Evolutionary conservation across 2,329 filamentous ascomycete species (phyloP), one percentile per base, ranked within the genome.

Genomic region (Rutstroemia sp.): DNA sequence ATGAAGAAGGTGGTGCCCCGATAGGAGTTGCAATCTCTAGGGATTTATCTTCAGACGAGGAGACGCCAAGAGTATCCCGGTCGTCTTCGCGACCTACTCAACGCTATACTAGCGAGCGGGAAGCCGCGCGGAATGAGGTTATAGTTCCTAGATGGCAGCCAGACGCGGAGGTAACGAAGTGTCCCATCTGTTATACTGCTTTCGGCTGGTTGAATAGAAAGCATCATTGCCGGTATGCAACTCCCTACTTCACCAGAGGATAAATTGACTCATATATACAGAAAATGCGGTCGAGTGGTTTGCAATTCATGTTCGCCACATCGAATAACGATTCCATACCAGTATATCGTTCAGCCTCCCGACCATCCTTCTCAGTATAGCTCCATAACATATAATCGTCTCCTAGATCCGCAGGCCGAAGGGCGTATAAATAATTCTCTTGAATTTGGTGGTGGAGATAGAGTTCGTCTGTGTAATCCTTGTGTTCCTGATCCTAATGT

Each of bases 231-330:
- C 83, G 92, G 81, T 87, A 75, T 48, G 80, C 72, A 44, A 17
- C 34, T 19, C 49, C 52, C 38, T 10, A 45, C 48, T 21, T 8
- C 17, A 14, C 23, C 25, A 16, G 16, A 4, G 16, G 30, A 25
- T 17, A 19, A 34, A 49, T 51, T 25, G 19, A 46, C 30, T 19
- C 25, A 19, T 49, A 34, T 6, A 44, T 5, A 27, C 59, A 88
- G 86, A 63, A 96, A 96, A 80, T 97, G 92, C 69, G 92, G 92
- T 47, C 79, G 91, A 59, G 92, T 97, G 8, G 92, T 97, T 23
- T 97, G 92, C 72, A 84, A 86, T 57, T 78, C 83, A 19, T 97
- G 92, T 73, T 96, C 92, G 2, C 92, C 92, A 3, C 92, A 97
- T 71, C 83, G 91, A 59, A 97, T 97, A 68, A 95, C 89, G 3